Evolutionary conservation across 1,284 basidiomycete species (phyloP), one percentile per base, ranked within the genome.

Genomic region (Stygiomarasmius scandens): DNA sequence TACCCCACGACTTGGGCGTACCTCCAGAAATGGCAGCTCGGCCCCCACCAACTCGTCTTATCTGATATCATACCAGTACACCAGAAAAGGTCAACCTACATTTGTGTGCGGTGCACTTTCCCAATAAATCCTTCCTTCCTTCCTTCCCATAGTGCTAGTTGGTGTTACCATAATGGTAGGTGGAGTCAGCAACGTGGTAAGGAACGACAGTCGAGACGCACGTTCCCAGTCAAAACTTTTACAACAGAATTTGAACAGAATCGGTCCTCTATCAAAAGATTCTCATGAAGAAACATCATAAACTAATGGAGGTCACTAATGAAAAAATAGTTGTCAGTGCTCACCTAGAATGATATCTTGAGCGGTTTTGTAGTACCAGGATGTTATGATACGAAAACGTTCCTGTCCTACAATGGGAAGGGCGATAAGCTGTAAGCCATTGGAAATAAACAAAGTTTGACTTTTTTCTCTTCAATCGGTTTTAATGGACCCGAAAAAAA

Each of bases 181-280:
- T 6, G 50, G 29, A 23, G 44, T 46, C 45, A 4, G 48, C 11
- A 20, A 36, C 25, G 23, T 47, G 5, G 51, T 23, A 45, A 25
- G n/a, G n/a, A n/a, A n/a, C n/a, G n/a, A n/a, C n/a, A n/a, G n/a
- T n/a, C 36, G 14, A 2, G 16, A 67, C 75, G 55, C 53, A 89
- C 92, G 77, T 99, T 99, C 8, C 90, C 90, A 1, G 98, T 95
- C 25, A 99, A 83, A 66, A 98, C 94, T 82, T 95, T 94, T 51
- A 96, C 92, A n/a, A 97, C 93, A 8, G 89, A 87, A 22, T 81
- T 78, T 1, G 87, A 86, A 96, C 93, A 69, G 98, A 98, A 23
- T 82, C 11, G 94, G 89, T 14, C 98, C 83, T 12, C 93, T 92
- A 49, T 97, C 95, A 69, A 97, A 99, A 0, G 95, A 91, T 67